Conservation (phyloP, 208 protist genomes). For the Trypanosoma mega region DNA sequence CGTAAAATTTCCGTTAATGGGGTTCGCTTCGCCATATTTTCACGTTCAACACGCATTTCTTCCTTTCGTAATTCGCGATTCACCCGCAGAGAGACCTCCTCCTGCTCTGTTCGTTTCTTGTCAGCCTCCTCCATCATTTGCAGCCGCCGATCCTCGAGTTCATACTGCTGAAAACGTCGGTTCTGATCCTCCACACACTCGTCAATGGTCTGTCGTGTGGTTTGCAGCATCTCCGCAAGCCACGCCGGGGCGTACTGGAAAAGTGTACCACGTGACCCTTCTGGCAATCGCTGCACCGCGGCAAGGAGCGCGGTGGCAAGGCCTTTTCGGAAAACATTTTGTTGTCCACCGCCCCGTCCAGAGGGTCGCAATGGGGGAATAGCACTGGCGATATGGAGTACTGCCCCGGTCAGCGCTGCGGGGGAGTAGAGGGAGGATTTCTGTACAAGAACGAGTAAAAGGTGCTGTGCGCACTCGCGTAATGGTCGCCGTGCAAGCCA, state of each 20-base stretch:
- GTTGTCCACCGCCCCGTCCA: no score
- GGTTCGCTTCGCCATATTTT: background rate
- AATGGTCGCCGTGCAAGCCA: background rate
- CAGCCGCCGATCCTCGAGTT: constrained; percentile 46
- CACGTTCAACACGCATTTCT: constrained; percentile 9
- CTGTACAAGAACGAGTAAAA: constrained; percentile 48
- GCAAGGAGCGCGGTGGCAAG: constrained; percentile 37
- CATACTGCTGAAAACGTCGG: constrained; percentile 53
- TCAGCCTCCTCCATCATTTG: constrained; percentile 19
- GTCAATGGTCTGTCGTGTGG: constrained; percentile 34
- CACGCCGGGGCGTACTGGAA: constrained; percentile 40
- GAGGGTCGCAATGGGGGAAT: constrained; percentile 30
- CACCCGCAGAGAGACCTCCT: constrained; percentile 15
- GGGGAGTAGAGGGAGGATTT: constrained; percentile 41
- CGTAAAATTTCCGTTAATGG: background rate
- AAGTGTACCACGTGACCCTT: constrained; percentile 26
- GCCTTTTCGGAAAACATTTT: constrained; percentile 29
- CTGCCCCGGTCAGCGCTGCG: constrained; percentile 20
- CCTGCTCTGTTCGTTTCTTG: constrained; percentile 8
- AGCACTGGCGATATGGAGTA: constrained; percentile 56
- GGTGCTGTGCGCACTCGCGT: constrained; percentile 25
- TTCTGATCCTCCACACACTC: constrained; percentile 50
- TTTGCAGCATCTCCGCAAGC: constrained; percentile 34
- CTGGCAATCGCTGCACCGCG: constrained; percentile 28
- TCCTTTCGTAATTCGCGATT: constrained; percentile 24